A percentile compares a stretch with the other conserved stretches of the same genome.
Conservation (phyloP, 2,329 filamentous ascomycete genomes). For the Ceratocystiopsis minuta region DNA sequence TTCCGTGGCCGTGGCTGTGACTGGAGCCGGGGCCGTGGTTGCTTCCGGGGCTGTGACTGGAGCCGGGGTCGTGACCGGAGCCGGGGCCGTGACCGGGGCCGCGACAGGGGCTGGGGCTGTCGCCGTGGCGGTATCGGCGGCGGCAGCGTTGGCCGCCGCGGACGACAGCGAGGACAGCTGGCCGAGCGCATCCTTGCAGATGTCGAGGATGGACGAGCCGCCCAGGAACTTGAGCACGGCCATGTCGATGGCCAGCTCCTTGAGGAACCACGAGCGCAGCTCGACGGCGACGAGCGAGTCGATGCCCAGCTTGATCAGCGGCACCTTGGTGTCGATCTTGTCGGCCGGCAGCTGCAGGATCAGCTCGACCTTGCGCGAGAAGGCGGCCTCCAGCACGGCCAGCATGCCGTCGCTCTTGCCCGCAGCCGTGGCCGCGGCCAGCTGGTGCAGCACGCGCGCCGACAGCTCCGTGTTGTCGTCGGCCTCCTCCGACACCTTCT, state of each 20-base stretch:
- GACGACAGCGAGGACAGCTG: slow-evolving; percentile 3
- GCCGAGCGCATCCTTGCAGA: slow-evolving; percentile 6
- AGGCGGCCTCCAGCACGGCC: slow-evolving; percentile 3
- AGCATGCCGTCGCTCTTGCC: slow-evolving; percentile 3
- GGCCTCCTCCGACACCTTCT: background rate
- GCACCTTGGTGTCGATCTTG: slow-evolving; percentile 6
- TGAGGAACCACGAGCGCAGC: slow-evolving; percentile 22
- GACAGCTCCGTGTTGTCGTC: slow-evolving; percentile 4
- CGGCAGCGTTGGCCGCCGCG: background rate
- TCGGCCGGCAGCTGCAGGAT: slow-evolving; percentile 5
- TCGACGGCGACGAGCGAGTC: slow-evolving; percentile 27
- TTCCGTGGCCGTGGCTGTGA: too few relatives aligned
- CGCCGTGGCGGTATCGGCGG: too few relatives aligned
- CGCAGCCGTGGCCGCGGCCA: slow-evolving; percentile 1
- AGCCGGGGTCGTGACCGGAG: too few relatives aligned
- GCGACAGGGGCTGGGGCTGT: too few relatives aligned
- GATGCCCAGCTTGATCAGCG: slow-evolving; percentile 18
- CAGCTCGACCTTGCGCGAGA: slow-evolving; percentile 5
- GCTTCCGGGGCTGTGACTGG: too few relatives aligned
- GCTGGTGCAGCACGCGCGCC: slow-evolving; percentile 1
- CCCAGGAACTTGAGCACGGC: slow-evolving; percentile 20
- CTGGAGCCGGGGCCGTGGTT: too few relatives aligned
- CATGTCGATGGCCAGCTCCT: slow-evolving; percentile 17
- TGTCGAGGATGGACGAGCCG: slow-evolving; percentile 5
- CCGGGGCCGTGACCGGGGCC: too few relatives aligned